Conservation (phyloP, 2,329 filamentous ascomycete species). For the Botrytis tulipae region DNA sequence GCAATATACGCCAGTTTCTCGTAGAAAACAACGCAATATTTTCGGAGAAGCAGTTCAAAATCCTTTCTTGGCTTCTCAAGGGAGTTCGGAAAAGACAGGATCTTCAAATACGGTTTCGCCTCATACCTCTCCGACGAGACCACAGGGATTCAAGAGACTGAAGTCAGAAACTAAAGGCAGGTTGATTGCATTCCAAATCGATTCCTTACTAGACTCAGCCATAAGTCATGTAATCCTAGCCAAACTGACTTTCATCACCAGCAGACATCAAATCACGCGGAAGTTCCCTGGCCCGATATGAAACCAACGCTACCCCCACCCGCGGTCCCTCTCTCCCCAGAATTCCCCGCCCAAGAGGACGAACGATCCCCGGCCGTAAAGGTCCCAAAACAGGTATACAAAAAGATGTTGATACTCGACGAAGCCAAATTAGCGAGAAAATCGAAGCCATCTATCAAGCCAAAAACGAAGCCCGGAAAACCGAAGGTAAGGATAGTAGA, state of each 20-base stretch:
- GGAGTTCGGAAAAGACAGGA: neutral
- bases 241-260: neutral
- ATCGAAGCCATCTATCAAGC: conserved; percentile 32
- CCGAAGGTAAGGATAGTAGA: neutral
- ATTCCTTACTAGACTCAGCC: too few relatives aligned
- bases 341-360: neutral
- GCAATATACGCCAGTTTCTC: conserved; percentile 1
- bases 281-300: conserved; percentile 16
- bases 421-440: conserved; percentile 27
- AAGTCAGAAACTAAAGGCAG: conserved; percentile 3
- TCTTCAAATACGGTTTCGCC: conserved; percentile 14
- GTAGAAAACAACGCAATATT: conserved; percentile 16
- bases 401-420: conserved; percentile 4
- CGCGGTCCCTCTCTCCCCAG: neutral
- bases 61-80: conserved; percentile 10
- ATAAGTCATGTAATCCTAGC: too few relatives aligned
- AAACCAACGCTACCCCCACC: conserved; percentile 14
- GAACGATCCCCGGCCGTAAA: conserved; percentile 7
- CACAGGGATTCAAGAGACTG: neutral
- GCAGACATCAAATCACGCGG: neutral
- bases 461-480: conserved; percentile 26
- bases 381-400: neutral
- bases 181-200: neutral
- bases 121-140: conserved; percentile 10
- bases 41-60: conserved; percentile 22